phyloP scores from a whole-genome alignment of 2,329 filamentous ascomycete species.

The Colletotrichum gloeosporioides region DNA sequence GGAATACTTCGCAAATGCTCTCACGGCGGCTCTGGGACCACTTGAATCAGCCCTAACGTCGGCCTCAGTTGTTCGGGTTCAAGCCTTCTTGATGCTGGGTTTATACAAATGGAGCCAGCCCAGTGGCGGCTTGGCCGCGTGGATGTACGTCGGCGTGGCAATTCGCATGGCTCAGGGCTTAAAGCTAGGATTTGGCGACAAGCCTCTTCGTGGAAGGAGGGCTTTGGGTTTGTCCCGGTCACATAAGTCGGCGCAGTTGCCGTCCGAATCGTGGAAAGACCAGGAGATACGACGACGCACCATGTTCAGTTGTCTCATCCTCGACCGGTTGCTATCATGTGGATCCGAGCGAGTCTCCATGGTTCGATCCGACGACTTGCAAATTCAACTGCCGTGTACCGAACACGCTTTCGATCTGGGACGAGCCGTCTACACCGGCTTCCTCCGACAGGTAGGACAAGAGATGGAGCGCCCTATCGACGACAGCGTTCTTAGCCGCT shows the following conservation, averaged over 20 bases:
- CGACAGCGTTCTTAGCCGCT: conserved; percentile 56
- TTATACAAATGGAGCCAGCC: conserved; percentile 75
- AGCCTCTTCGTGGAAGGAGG: conserved; percentile 27
- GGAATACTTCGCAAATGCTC: conserved; percentile 67
- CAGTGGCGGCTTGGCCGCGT: conserved; percentile 63
- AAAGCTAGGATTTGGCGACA: conserved; percentile 63
- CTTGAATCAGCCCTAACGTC: conserved; percentile 51
- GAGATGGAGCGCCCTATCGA: conserved; percentile 31
- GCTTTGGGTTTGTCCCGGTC: background rate
- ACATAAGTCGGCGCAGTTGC: conserved; percentile 14
- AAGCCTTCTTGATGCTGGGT: conserved; percentile 73
- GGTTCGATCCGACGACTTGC: conserved; percentile 63
- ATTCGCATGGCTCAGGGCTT: conserved; percentile 68
- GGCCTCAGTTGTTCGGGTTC: conserved; percentile 67
- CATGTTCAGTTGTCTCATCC: conserved; percentile 77
- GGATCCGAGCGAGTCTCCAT: conserved; percentile 66
- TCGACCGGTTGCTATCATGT: conserved; percentile 73
- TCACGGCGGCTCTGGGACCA: conserved; percentile 56
- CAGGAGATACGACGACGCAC: conserved; percentile 71
- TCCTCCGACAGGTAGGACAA: conserved; percentile 37
- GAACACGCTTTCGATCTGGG: conserved; percentile 69
- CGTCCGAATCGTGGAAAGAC: conserved; percentile 31
- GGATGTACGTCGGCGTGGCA: conserved; percentile 70
- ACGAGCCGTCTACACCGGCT: conserved; percentile 59
- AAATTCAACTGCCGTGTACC: conserved; percentile 71